Evolutionary conservation across 352 stramenopile genomes (phyloP), one percentile per base, ranked within the genome.

Genomic region (Globisporangium takayamanum): DNA sequence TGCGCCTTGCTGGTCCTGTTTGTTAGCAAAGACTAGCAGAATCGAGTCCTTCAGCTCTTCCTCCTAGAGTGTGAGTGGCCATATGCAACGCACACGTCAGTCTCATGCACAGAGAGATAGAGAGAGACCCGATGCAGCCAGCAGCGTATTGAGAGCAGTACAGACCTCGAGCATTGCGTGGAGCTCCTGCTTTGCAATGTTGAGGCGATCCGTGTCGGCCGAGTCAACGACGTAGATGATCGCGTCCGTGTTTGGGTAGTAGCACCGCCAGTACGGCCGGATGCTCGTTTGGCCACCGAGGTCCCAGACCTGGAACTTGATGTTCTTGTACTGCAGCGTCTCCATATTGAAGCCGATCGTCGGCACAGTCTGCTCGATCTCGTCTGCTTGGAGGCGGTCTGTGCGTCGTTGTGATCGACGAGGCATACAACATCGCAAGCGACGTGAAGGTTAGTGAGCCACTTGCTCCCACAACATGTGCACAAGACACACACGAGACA

Each of bases 21-120:
- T 99, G 78, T 99, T 99, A 33, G 97, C 97, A 82, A 99, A 99
- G 15, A 99, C 96, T 39, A 99, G 73, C 64, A 99, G 73, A 69
- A 99, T 98, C 30, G 97, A 95, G 74, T 99, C 96, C 60, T 98
- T 97, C 16, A 99, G 78, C 72, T 99, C 97, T 60, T 99, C 97
- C 68, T 99, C 97, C 81, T 97, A 69, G 20, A 57, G 53, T 8
- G 16, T n/a, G 25, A 3, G 49, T 18, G 22, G 25, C 49, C 26
- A 53, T 14, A n/a, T 8, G 3, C 8, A 14, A 8, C 8, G 33
- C 15, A 1, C 15, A 18, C 49, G 49, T 46, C 50, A 55, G 50
- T 37, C 2, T 5, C n/a, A 33, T 30, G 15, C 25, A 33, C 20
- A 11, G 18, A 44, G n/a, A 26, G 36, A 3, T 3, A 62, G 15